Evolutionary conservation across 495 filamentous ascomycete genomes (phyloP), one percentile per base, ranked within the genome.

Genomic region (Podospora conica): DNA sequence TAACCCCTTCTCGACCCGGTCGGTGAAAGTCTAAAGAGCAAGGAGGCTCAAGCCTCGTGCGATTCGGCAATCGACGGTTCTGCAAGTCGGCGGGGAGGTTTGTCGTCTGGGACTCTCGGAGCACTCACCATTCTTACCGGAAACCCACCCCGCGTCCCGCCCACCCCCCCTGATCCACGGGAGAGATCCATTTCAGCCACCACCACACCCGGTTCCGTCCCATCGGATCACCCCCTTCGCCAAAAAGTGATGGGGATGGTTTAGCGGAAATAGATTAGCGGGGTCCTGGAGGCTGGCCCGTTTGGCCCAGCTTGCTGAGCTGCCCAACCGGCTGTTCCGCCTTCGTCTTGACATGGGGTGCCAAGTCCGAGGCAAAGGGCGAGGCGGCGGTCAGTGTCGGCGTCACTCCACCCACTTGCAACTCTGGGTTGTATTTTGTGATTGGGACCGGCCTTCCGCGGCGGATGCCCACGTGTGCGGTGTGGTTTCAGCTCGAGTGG

Each of bases 281-380:
- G 63, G 63, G 20, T 25, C 22, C 25, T n/a, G n/a, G n/a, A n/a
- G n/a, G n/a, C n/a, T n/a, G 28, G 18, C 40, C 40, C 40, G 40
- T 48, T 48, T 18, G 28, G 15, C 25, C 27, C 61, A n/a, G 20
- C 12, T 48, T 24, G n/a, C 63, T 21, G 18, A 21, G 20, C 55
- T 29, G 20, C n/a, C 63, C 63, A 64, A 20, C 58, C 63, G 63
- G 63, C 63, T 64, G 11, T 55, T 64, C 63, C 63, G 54, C 63
- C 25, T 64, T 40, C 21, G 61, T 55, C 29, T n/a, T 48, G 40
- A 21, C 12, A 33, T 58, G 54, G 28, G 8, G 48, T 55, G 63
- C 63, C 63, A 64, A 64, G 40, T n/a, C 40, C 15, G 40, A 48
- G 21, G 27, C 58, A 22, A 23, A 21, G 29, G 23, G 54, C 9